phyloP scores from a whole-genome alignment of 768 basidiomycete species.

The Russula lepida region DNA sequence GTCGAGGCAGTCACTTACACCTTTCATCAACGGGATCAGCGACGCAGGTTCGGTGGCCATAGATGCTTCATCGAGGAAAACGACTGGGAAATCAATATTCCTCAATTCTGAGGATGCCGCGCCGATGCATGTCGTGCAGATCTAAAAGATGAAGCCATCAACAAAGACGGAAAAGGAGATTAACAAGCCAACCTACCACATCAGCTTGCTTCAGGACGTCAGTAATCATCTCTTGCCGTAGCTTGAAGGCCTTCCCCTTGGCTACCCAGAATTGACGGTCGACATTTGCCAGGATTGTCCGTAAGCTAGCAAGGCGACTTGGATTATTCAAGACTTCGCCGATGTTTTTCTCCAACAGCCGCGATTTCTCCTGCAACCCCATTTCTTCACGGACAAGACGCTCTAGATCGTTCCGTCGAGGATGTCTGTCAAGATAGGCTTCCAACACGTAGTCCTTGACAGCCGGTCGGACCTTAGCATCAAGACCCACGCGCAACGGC shows the following conservation, averaged over 20 bases:
- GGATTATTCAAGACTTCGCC: not conserved
- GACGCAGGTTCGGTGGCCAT: conserved; percentile 95
- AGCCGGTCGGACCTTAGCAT: conserved; percentile 48
- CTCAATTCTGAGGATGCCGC: conserved; percentile 58
- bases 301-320: conserved; percentile 28
- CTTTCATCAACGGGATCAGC: conserved; percentile 89
- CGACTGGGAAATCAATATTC: conserved; percentile 81
- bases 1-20: conserved; percentile 47
- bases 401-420: conserved; percentile 39
- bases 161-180: not conserved
- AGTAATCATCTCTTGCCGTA: conserved; percentile 54
- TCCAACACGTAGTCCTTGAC: conserved; percentile 56
- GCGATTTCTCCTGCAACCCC: conserved; percentile 23
- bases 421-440: conserved; percentile 53
- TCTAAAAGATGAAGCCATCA: conserved; percentile 32
- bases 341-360: conserved; percentile 9
- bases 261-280: conserved; percentile 29
- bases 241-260: conserved; percentile 41
- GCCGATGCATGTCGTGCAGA: conserved; percentile 85
- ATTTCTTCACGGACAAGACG: conserved; percentile 34
- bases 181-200: conserved; percentile 47
- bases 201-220: conserved; percentile 60
- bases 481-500: conserved; percentile 69
- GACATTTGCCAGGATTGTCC: conserved; percentile 21
- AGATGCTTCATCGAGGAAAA: conserved; percentile 90